Conservation (phyloP, 306 rosid genomes). For the Lupinus albus region DNA sequence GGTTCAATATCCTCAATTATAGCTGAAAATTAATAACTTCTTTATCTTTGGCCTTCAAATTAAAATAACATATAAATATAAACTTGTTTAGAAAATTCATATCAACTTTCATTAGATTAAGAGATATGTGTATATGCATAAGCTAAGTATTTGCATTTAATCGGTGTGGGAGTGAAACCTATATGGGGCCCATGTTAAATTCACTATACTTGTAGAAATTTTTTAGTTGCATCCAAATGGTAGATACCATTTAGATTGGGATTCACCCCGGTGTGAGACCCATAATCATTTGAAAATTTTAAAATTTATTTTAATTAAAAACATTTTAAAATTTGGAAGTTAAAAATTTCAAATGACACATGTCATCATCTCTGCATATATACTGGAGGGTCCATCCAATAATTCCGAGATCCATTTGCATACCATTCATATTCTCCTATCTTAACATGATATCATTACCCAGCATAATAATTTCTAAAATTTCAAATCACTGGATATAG, state of each 20-base stretch:
- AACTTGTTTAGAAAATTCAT: background rate
- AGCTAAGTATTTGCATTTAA: background rate
- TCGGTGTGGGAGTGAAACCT: background rate
- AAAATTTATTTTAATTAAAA: too few species aligned
- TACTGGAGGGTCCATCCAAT: too few species aligned
- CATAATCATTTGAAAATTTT: background rate
- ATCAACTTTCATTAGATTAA: background rate
- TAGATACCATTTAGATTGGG: background rate
- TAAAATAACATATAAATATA: background rate
- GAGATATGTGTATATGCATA: background rate
- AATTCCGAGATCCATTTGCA: too few species aligned
- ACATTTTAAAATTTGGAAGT: too few species aligned
- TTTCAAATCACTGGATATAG: slow-evolving; percentile 40
- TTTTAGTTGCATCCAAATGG: background rate
- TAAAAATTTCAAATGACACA: too few species aligned
- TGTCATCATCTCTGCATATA: too few species aligned
- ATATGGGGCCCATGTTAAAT: slow-evolving; percentile 3
- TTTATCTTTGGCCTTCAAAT: background rate
- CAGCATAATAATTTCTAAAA: slow-evolving; percentile 6
- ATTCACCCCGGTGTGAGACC: background rate
- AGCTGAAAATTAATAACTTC: slow-evolving; percentile 15
- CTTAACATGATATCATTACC: slow-evolving; percentile 13
- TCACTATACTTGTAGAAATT: background rate
- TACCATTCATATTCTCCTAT: slow-evolving; percentile 6
- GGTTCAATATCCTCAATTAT: slow-evolving; percentile 40